Evolutionary conservation across 768 basidiomycete species (phyloP).

Genomic region (Termitomyces sp.): DNA sequence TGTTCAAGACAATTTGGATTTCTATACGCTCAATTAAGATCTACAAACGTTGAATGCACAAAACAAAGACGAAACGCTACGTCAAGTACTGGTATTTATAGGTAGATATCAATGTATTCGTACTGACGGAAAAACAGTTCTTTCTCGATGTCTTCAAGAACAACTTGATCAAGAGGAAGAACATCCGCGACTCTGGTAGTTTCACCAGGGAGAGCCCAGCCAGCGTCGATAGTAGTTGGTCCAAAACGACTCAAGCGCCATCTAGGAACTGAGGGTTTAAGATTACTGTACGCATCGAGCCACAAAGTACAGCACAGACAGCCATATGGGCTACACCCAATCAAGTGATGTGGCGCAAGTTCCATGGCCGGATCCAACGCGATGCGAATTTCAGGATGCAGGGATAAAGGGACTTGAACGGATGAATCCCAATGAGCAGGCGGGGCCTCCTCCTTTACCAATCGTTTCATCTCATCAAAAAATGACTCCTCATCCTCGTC

Average conservation of each 20-base stretch:
- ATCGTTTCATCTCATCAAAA: neutral
- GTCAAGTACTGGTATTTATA: neutral
- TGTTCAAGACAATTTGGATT: too few species aligned
- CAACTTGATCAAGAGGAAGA: neutral
- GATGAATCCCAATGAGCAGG: neutral
- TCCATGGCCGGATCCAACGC: neutral
- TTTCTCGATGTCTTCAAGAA: neutral
- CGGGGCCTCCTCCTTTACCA: neutral
- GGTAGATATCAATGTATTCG: neutral
- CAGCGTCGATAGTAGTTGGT: neutral
- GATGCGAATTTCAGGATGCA: neutral
- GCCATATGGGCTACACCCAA: neutral
- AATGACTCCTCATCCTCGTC: neutral
- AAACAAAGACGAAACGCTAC: too few species aligned
- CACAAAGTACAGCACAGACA: neutral
- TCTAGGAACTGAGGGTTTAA: neutral
- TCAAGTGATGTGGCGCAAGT: neutral
- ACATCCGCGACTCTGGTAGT: neutral
- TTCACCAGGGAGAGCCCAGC: neutral
- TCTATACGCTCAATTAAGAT: too few species aligned
- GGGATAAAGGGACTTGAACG: neutral
- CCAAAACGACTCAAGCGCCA: neutral
- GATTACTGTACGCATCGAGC: neutral
- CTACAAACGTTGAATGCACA: too few species aligned
- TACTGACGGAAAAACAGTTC: neutral